These are phyloP conservation scores for Apophysomyces ossiformis DNA, from an alignment of 371 early-diverging fungal genomes.

Conservation along the genomic window DNA sequence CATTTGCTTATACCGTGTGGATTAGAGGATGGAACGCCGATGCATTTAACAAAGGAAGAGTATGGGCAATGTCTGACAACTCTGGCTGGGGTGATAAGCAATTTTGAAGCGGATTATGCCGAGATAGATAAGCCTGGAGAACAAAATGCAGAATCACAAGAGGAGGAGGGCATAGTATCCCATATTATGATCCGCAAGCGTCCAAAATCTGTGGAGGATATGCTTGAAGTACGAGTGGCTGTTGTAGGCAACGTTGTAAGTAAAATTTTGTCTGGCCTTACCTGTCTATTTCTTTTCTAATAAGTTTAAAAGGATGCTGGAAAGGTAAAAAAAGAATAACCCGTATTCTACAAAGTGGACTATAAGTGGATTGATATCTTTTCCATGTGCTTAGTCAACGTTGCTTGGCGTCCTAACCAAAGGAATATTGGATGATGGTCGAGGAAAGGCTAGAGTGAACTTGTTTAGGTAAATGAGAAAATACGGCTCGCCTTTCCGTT, in stretches of 20 bases:
- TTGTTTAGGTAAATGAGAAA: constrained; percentile 64
- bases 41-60: constrained; percentile 71
- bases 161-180: constrained; percentile 35
- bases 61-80: constrained; percentile 53
- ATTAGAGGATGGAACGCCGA: constrained; percentile 71
- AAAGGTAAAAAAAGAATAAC: constrained; percentile 41
- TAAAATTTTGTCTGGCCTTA: constrained; percentile 10
- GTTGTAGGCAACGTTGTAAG: constrained; percentile 90
- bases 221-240: constrained; percentile 87
- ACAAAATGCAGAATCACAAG: constrained; percentile 7
- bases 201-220: constrained; percentile 72
- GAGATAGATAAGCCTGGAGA: constrained; percentile 58
- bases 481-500: background rate
- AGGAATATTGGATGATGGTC: constrained; percentile 89
- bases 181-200: constrained; percentile 74
- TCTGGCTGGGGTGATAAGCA: constrained; percentile 45
- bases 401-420: constrained; percentile 90
- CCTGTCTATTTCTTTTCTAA: background rate
- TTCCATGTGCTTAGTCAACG: constrained; percentile 67
- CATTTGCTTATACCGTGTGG: background rate
- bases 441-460: constrained; percentile 89
- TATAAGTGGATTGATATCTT: background rate
- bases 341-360: background rate
- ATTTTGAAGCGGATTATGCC: constrained; percentile 67
- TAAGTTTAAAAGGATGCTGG: constrained; percentile 56